These are phyloP conservation scores for Mastigamoeba balamuthi DNA, from an alignment of 78 protist genomes.

Conservation along the genomic window DNA sequence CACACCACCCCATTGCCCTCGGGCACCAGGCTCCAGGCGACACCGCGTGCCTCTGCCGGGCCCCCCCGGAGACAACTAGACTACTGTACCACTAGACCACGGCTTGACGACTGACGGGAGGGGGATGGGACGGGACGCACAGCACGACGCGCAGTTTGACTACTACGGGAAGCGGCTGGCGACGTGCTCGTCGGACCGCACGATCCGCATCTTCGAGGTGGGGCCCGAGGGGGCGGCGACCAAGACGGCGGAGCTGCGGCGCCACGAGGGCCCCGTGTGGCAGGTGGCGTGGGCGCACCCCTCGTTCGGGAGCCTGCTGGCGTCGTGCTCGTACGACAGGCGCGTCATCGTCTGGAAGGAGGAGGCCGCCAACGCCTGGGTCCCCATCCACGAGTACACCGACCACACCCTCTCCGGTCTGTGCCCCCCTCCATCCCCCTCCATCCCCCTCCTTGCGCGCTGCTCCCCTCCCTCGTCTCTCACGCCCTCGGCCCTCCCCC, in stretches of 20 bases:
- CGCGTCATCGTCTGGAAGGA: slow-evolving; percentile 90
- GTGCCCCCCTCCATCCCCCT: background rate
- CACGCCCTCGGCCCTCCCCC: background rate
- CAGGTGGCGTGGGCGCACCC: slow-evolving; percentile 98
- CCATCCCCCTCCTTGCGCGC: background rate
- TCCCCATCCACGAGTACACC: slow-evolving; percentile 30
- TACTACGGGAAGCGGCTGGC: slow-evolving; percentile 90
- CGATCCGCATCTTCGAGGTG: slow-evolving; percentile 72
- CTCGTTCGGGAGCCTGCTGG: slow-evolving; percentile 86
- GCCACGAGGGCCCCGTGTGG: slow-evolving; percentile 98
- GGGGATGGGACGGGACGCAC: no score
- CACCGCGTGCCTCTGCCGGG: no score
- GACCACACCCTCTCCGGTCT: slow-evolving; percentile 54
- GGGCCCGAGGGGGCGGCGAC: slow-evolving; percentile 11
- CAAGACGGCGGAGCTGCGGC: background rate
- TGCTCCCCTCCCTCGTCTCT: background rate
- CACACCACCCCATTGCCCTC: no score
- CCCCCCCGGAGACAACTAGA: no score
- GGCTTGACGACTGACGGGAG: no score
- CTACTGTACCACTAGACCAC: no score
- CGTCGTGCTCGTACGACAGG: slow-evolving; percentile 91
- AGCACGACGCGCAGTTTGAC: slow-evolving; percentile 95
- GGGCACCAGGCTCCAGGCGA: no score
- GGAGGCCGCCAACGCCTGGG: slow-evolving; percentile 32
- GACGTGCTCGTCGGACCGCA: slow-evolving; percentile 89